These are phyloP conservation scores for Xanthoconium stramineum DNA, from an alignment of 768 basidiomycete genomes.

Conservation along the genomic window DNA sequence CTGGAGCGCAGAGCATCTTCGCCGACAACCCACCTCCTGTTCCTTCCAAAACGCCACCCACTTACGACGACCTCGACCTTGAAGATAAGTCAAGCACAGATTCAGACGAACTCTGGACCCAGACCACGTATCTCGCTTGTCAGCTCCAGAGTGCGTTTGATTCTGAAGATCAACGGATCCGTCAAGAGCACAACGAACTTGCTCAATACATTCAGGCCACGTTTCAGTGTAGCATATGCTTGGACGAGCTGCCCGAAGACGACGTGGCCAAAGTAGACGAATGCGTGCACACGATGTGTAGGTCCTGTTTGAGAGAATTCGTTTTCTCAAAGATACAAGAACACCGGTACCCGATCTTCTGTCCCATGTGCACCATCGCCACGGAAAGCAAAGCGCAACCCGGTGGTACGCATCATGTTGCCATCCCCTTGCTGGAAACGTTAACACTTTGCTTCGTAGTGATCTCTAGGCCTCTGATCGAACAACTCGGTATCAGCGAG, in stretches of 20 bases:
- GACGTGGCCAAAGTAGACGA: conserved; percentile 38
- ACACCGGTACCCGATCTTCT: conserved; percentile 56
- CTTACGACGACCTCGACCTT: conserved; percentile 15
- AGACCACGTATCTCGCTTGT: conserved; percentile 19
- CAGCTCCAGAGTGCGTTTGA: conserved; percentile 38
- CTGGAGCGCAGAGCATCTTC: conserved; percentile 25
- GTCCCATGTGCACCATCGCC: conserved; percentile 49
- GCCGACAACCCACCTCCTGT: conserved; percentile 25
- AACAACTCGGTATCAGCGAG: conserved; percentile 44
- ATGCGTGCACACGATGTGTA: conserved; percentile 55
- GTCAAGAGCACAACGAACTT: conserved; percentile 34
- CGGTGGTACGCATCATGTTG: conserved; percentile 29
- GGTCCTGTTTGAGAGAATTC: conserved; percentile 46
- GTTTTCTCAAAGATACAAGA: conserved; percentile 46
- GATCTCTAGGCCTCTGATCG: conserved; percentile 39
- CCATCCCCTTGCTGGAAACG: not conserved
- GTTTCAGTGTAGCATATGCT: conserved; percentile 58
- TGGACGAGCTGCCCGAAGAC: conserved; percentile 46
- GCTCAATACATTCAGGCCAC: conserved; percentile 24
- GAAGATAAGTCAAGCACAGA: not conserved
- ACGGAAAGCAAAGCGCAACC: conserved; percentile 22
- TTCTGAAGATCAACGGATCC: conserved; percentile 38
- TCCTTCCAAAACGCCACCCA: conserved; percentile 10
- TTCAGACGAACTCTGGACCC: conserved; percentile 5
- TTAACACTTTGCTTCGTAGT: conserved; percentile 24